Evolutionary conservation across 495 filamentous ascomycete species (phyloP), one percentile per base, ranked within the genome.

Genomic region (Melanomma pulvis-pyrius): DNA sequence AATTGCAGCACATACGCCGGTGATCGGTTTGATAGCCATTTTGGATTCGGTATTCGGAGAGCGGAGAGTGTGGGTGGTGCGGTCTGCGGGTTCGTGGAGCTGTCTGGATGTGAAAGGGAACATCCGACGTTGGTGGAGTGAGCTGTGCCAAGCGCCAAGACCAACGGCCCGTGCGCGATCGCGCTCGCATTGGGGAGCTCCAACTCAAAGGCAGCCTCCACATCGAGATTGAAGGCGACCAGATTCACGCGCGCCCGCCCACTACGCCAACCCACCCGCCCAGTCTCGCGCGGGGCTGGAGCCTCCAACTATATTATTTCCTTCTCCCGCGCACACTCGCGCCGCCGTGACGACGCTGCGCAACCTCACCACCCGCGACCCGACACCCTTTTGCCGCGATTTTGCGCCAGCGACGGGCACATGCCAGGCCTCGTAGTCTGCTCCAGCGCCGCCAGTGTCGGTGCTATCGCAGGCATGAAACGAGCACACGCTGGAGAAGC

Each of bases 1-100:
- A 67, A 65, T 64, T 65, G 59, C 69, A 56, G 41, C n/a, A 78
- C 81, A 69, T 78, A 83, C 84, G 61, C 83, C 80, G 63, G 77
- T 80, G 70, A 85, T 85, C 67, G 83, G 85, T 76, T 82, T 83
- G 73, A 87, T 73, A 63, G 77, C 68, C 77, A 80, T 74, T 47
- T 55, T 62, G 59, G 25, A 44, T 19, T 32, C 15, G 39, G 44
- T 50, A 15, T 47, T 49, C 21, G 54, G 44, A 28, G 47, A 46
- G 52, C n/a, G 41, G 60, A 56, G 59, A 59, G 59, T 24, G 66
- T 55, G 25, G 12, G 59, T 56, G 66, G 12, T 32, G 59, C 13
- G 59, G 21, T 36, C 7, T 32, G 57, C 46, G 52, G 59, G 47
- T 46, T 26, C 24, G 68, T 26, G 41, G 49, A 54, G 44, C 44